Evolutionary conservation across 768 basidiomycete genomes (phyloP), one percentile per base, ranked within the genome.

Genomic region (Amanita brunnescens): DNA sequence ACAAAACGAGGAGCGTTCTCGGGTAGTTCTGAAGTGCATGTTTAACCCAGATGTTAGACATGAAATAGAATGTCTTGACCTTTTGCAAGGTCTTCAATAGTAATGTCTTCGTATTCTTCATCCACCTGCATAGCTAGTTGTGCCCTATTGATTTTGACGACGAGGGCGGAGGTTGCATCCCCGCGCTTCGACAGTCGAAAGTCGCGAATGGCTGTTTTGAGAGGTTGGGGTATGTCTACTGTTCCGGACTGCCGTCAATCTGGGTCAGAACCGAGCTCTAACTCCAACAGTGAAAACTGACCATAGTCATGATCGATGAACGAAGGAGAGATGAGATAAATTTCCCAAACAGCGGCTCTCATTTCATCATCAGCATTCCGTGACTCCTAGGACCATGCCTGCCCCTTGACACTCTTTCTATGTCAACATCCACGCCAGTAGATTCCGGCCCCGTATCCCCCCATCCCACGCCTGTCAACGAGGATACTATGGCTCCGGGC

Each of bases 71-170:
- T 41, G n/a, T 33, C n/a, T 55, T 52, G 57, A 90, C 92, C 92
- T 69, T 92, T 85, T n/a, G 80, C 87, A 33, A 97, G 80, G 13
- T 94, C 90, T 58, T 87, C 86, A 52, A 92, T 80, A 50, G 75
- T 76, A 54, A 89, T 83, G 54, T 80, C 69, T 60, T 86, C 83
- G 57, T 88, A 83, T 61, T 84, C 80, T 49, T 91, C 88, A 29
- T 83, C 86, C 59, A 90, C 84, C 62, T 87, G 85, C 85, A 96
- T 86, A 57, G 81, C 61, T 52, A 94, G 76, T 59, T 82, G 74
- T 35, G 73, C 66, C 73, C 89, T 93, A 76, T 93, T 85, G 69
- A 94, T 90, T 80, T 93, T 94, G 67, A 94, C 82, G 58, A 91
- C 70, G 49, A 94, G 72, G 13, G 90, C 91, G 21, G 89, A 84